Percentiles rank a stretch among this genome's conserved stretches.
Evolutionary conservation across 441 rosid species (phyloP).

Genomic region (Geranium incanum): DNA sequence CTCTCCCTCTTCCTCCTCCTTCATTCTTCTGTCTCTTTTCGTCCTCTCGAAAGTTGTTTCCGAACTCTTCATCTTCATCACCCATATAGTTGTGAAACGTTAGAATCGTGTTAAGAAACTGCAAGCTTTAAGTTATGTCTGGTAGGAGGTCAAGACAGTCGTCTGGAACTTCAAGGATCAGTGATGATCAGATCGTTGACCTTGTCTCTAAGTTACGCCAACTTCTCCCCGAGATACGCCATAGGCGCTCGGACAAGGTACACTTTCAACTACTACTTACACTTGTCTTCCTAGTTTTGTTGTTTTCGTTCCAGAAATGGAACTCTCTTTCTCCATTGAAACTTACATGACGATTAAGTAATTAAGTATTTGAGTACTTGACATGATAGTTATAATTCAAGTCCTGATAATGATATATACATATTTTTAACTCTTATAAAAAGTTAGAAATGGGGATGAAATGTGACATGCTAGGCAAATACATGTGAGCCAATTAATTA

Average conservation of each 20-base stretch:
- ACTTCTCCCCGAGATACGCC: conserved; percentile 80
- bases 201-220: conserved; percentile 74
- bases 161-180: conserved; percentile 54
- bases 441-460: neutral
- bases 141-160: conserved; percentile 65
- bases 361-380: no score
- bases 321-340: no score
- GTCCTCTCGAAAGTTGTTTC: neutral
- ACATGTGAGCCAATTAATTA: conserved; percentile 10
- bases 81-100: no score
- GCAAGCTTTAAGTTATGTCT: conserved; percentile 40
- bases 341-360: no score
- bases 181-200: conserved; percentile 77
- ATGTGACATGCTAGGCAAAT: neutral
- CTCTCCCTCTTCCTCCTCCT: conserved; percentile 8
- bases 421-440: no score
- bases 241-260: conserved; percentile 79
- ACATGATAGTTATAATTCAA: no score
- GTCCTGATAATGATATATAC: no score
- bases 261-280: no score
- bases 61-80: no score
- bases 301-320: no score
- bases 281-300: no score
- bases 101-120: neutral
- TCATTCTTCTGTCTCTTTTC: neutral